Conservation (phyloP, 2,329 filamentous ascomycete species). For the Clonostachys solani region DNA sequence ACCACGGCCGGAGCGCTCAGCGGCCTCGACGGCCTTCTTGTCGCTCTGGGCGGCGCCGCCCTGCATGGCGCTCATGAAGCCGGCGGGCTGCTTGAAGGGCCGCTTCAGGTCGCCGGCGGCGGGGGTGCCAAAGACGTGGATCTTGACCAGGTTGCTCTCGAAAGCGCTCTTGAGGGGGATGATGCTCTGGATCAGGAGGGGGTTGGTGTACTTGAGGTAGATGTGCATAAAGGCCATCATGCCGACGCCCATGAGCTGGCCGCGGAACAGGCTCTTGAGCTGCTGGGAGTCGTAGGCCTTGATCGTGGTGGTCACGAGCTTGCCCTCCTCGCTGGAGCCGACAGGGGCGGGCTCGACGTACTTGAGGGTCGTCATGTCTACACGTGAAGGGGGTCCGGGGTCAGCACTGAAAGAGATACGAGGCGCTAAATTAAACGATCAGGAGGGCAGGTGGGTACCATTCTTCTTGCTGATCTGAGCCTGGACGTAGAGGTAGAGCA, state of each 20-base stretch:
- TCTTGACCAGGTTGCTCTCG: conserved; percentile 94
- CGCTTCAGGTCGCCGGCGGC: conserved; percentile 89
- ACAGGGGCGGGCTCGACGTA: conserved; percentile 95
- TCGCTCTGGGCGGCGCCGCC: conserved; percentile 79
- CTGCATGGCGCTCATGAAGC: conserved; percentile 78
- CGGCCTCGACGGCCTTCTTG: conserved; percentile 79
- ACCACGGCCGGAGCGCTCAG: conserved; percentile 70
- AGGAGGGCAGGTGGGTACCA: conserved; percentile 52
- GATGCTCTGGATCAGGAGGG: conserved; percentile 96
- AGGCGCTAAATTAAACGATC: background rate
- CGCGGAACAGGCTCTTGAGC: conserved; percentile 79
- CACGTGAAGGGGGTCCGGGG: background rate
- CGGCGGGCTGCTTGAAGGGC: conserved; percentile 84
- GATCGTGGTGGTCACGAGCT: conserved; percentile 93
- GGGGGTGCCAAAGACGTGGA: conserved; percentile 83
- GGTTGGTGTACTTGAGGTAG: conserved; percentile 99
- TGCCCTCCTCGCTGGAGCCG: conserved; percentile 90
- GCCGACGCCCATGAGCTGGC: conserved; percentile 89
- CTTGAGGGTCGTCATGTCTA: conserved; percentile 95
- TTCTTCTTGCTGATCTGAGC: conserved; percentile 91
- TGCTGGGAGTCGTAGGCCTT: conserved; percentile 91
- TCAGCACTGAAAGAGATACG: background rate
- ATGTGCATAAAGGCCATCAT: conserved; percentile 99
- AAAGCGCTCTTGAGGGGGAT: conserved; percentile 94
- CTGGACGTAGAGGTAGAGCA: conserved; percentile 83